A percentile compares a stretch with the other conserved stretches of the same genome.
These are phyloP conservation scores for Pseudozyma sp. DNA, from an alignment of 1,284 basidiomycete species.

Conservation along the genomic window DNA sequence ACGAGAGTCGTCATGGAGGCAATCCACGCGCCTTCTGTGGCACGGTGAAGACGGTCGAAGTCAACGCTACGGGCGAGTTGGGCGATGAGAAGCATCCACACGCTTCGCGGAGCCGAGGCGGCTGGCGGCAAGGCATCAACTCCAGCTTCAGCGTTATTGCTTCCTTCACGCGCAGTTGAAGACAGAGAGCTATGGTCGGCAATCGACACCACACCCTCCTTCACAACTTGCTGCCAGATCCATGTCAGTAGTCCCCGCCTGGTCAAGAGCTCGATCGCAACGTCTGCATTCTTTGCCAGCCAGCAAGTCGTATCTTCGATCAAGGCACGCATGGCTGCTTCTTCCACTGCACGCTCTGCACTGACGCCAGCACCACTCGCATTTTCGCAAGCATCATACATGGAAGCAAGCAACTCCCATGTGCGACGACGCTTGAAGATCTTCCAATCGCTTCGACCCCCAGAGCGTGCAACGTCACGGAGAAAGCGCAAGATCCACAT, in stretches of 20 bases:
- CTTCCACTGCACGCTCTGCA: conserved; percentile 30
- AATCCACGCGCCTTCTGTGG: conserved; percentile 31
- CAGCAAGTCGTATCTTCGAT: conserved; percentile 41
- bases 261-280: conserved; percentile 50
- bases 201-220: conserved; percentile 30
- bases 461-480: conserved; percentile 79
- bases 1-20: conserved; percentile 16
- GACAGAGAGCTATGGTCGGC: conserved; percentile 3
- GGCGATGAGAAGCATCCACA: conserved; percentile 24
- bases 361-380: conserved; percentile 2
- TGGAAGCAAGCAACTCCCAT: conserved; percentile 84
- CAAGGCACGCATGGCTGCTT: conserved; percentile 33
- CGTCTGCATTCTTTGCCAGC: conserved; percentile 32
- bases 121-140: background rate
- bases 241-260: conserved; percentile 49
- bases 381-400: conserved; percentile 76
- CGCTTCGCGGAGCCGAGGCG: conserved; percentile 7
- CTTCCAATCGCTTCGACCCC: conserved; percentile 79
- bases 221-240: conserved; percentile 49
- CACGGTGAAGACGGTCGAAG: conserved; percentile 40
- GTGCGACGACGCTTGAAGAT: conserved; percentile 84
- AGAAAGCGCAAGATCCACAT: conserved; percentile 88
- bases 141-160: background rate
- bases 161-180: background rate
- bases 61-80: conserved; percentile 23